These are phyloP conservation scores for Chamaecrista fasciculata DNA, from an alignment of 306 rosid species.

Conservation along the genomic window DNA sequence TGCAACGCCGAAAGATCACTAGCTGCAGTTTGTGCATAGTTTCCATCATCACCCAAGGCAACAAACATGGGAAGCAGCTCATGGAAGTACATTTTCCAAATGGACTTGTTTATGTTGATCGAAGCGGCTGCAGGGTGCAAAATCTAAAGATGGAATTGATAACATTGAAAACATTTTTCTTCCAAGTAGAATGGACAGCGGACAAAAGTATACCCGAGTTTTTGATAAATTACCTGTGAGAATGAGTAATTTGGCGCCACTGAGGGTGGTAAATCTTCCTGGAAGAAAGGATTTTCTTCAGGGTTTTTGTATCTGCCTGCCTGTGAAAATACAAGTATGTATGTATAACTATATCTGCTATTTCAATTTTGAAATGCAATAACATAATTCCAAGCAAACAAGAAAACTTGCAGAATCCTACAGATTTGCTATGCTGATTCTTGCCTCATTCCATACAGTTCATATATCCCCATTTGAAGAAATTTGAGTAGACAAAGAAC, in stretches of 20 bases:
- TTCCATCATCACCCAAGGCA: conserved; percentile 55
- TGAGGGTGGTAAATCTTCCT: conserved; percentile 44
- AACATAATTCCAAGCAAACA: background rate
- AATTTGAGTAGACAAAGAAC: background rate
- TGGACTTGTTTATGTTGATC: conserved; percentile 47
- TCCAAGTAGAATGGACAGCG: background rate
- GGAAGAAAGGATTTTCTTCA: conserved; percentile 65
- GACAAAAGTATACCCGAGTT: background rate
- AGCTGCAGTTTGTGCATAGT: conserved; percentile 61
- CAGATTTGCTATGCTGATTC: background rate
- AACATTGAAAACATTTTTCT: background rate
- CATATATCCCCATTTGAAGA: background rate
- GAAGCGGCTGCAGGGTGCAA: conserved; percentile 54
- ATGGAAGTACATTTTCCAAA: conserved; percentile 55
- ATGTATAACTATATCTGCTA: background rate
- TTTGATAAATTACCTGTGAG: conserved; percentile 40
- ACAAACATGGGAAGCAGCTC: conserved; percentile 49
- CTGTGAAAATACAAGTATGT: conserved; percentile 35
- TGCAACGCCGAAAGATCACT: conserved; percentile 62
- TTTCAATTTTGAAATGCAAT: background rate
- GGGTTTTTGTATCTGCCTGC: conserved; percentile 59
- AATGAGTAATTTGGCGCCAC: conserved; percentile 37
- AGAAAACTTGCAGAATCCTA: background rate
- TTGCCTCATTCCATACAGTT: background rate
- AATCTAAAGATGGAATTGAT: conserved; percentile 29